Base-by-base conservation (phyloP, 2,329 filamentous ascomycete species). In the Alternaria rosae region DNA sequence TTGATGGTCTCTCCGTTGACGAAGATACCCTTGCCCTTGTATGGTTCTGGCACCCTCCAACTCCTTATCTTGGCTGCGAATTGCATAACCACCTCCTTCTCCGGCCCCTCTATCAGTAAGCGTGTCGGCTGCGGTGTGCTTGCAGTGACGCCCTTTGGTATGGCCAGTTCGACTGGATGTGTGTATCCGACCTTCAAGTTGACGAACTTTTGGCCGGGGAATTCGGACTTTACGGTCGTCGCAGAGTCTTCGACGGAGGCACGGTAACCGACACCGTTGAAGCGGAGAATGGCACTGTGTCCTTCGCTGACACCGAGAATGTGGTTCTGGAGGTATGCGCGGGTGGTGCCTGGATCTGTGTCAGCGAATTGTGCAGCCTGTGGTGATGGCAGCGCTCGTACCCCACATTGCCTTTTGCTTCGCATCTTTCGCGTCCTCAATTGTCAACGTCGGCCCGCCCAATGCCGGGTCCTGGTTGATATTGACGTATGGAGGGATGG, bases 1-100 rank as follows among this genome's bases (percentile, higher is more conserved):
- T 91, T 97, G 83, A 99, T 97, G 28, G 93, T 97, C 86, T 99
- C 93, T 67, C 94, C 93, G 76, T 98, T 96, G 73, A 99, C 90
- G 79, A 98, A 99, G 72, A 99, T 97, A 73, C 95, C 95, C 88
- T 99, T 98, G 70, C 95, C 95, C 88, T 99, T 99, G 82, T 99
- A 99, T 68, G 95, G 95, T 83, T 99, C 95, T 28, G 95, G 95
- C 68, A 87, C 87, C 77, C 95, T 90, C 94, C 94, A 98, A 81
- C 85, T 87, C 72, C 93, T 86, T 70, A 99, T 96, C 71, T 90
- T 85, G 1, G 95, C 95, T 17, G 95, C 95, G 80, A 98, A 97
- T 61, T 91, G 89, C 86, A 93, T 95, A 66, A 99, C 89, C 51
- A 90, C 86, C 81, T 96, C 90, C 78, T 93, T 93, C 78, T 98